A percentile compares a stretch with the other conserved stretches of the same genome.
phyloP scores from a whole-genome alignment of 495 filamentous ascomycete species.

The Sphaerosporella brunnea region DNA sequence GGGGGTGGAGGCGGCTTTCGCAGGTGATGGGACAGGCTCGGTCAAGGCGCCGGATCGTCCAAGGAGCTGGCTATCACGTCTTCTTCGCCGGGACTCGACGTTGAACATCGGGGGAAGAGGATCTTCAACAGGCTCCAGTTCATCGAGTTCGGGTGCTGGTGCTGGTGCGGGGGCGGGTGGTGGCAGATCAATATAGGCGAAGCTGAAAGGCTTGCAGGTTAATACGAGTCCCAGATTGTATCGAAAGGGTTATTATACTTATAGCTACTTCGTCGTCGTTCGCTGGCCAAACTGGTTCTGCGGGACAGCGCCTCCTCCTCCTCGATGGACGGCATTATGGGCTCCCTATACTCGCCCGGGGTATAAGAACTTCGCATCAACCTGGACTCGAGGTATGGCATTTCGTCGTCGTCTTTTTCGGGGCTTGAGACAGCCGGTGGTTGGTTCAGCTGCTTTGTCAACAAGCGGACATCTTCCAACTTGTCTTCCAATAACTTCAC shows the following conservation, averaged over 20 bases:
- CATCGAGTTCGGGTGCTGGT: neutral
- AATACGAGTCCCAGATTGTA: too few species aligned
- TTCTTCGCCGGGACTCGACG: conserved; percentile 9
- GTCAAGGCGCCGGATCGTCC: neutral
- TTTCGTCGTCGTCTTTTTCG: conserved; percentile 29
- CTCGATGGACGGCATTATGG: conserved; percentile 58
- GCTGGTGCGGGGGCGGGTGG: conserved; percentile 4
- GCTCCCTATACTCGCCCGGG: conserved; percentile 37
- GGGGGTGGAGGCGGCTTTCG: neutral
- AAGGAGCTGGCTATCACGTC: conserved; percentile 6
- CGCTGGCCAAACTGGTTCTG: conserved; percentile 15
- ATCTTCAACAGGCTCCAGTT: neutral
- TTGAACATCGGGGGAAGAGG: neutral
- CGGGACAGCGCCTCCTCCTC: conserved; percentile 37
- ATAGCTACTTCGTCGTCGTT: conserved; percentile 14
- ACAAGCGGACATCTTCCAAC: conserved; percentile 43
- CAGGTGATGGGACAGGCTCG: neutral
- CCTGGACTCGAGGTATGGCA: conserved; percentile 14
- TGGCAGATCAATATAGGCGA: conserved; percentile 20
- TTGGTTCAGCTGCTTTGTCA: conserved; percentile 44
- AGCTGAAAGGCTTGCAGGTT: conserved; percentile 7
- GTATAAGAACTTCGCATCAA: conserved; percentile 28
- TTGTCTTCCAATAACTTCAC: conserved; percentile 55
- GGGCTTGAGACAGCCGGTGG: conserved; percentile 18
- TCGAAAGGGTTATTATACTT: conserved; percentile 13